Conservation (phyloP, 1,284 basidiomycete species). For the Trametes versicolor region DNA sequence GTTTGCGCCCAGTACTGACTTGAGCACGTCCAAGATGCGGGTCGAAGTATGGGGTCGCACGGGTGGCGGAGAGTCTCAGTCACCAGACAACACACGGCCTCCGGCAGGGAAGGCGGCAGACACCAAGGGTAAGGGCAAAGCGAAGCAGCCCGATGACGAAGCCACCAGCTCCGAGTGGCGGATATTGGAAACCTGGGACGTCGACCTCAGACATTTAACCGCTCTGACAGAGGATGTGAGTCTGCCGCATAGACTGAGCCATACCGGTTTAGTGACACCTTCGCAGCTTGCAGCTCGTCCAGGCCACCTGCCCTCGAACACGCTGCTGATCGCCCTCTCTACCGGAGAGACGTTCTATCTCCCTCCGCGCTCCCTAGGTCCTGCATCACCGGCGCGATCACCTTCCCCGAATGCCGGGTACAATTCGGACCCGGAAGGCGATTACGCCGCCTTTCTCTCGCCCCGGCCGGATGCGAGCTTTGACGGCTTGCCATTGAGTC, state of each 20-base stretch:
- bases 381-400: constrained; percentile 54
- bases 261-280: constrained; percentile 19
- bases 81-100: background rate
- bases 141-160: constrained; percentile 38
- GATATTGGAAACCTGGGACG: constrained; percentile 73
- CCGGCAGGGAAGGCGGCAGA: background rate
- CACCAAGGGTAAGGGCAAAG: constrained; percentile 58
- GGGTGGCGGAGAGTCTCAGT: background rate
- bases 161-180: constrained; percentile 59
- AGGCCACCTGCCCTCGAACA: constrained; percentile 73
- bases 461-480: constrained; percentile 17
- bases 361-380: constrained; percentile 49
- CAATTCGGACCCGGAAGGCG: constrained; percentile 74
- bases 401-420: constrained; percentile 64
- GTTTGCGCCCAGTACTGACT: constrained; percentile 58
- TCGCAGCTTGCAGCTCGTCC: constrained; percentile 56
- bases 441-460: constrained; percentile 40
- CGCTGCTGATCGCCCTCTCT: constrained; percentile 71
- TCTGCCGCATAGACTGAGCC: constrained; percentile 25
- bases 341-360: constrained; percentile 67
- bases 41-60: constrained; percentile 68
- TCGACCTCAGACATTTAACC: constrained; percentile 68
- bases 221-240: constrained; percentile 72
- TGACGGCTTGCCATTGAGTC: constrained; percentile 24
- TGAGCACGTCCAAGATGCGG: constrained; percentile 57